Conservation (phyloP, 2,329 filamentous ascomycete genomes). For the Mycosphaerella sp. region DNA sequence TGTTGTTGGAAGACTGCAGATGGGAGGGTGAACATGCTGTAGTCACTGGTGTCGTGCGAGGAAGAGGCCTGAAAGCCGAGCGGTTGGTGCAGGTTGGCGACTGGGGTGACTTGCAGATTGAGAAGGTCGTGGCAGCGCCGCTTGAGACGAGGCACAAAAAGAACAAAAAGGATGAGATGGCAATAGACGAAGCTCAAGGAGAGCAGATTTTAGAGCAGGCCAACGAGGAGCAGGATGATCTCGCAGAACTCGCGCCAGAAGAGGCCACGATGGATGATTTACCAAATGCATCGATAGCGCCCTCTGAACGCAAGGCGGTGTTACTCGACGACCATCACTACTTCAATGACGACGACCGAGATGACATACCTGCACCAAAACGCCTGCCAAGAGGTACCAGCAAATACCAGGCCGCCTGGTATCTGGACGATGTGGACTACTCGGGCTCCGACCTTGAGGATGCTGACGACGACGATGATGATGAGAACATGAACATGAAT, state of each 20-base stretch:
- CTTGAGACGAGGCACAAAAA: slow-evolving; percentile 52
- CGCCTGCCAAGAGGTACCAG: slow-evolving; percentile 86
- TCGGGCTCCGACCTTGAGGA: slow-evolving; percentile 80
- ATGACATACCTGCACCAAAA: slow-evolving; percentile 58
- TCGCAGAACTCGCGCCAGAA: slow-evolving; percentile 79
- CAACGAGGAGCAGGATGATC: slow-evolving; percentile 72
- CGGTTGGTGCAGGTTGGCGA: slow-evolving; percentile 85
- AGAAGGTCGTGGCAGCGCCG: slow-evolving; percentile 76
- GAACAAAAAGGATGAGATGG: slow-evolving; percentile 54
- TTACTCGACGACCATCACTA: slow-evolving; percentile 96
- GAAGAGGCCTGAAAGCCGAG: slow-evolving; percentile 81
- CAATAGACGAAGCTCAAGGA: slow-evolving; percentile 55
- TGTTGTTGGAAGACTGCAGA: slow-evolving; percentile 76
- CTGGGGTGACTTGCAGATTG: slow-evolving; percentile 89
- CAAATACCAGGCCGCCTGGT: slow-evolving; percentile 92
- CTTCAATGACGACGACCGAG: slow-evolving; percentile 79
- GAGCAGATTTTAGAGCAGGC: slow-evolving; percentile 63
- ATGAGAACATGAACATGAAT: slow-evolving; percentile 48
- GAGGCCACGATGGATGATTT: slow-evolving; percentile 70
- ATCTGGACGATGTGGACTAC: slow-evolving; percentile 72
- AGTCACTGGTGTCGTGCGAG: slow-evolving; percentile 78
- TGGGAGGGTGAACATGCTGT: slow-evolving; percentile 54
- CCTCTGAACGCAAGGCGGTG: slow-evolving; percentile 65
- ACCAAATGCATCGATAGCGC: slow-evolving; percentile 47
- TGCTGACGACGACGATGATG: slow-evolving; percentile 56